Percentiles rank a stretch among this genome's conserved stretches.
Evolutionary conservation across 1,284 basidiomycete species (phyloP).

Genomic region (Irpex sp.): DNA sequence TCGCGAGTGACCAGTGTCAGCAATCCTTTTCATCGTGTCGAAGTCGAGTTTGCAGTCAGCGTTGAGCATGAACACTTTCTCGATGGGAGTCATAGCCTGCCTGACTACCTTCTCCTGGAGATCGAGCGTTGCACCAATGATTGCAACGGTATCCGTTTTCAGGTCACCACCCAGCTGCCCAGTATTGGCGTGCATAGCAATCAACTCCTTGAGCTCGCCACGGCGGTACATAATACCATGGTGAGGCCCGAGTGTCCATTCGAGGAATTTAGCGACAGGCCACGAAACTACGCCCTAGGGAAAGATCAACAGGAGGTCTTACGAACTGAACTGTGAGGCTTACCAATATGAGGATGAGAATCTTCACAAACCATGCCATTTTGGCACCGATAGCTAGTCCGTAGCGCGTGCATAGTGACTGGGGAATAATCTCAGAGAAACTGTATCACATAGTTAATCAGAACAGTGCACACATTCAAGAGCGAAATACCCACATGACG

Average conservation of each 20-base stretch:
- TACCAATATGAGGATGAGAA: slow-evolving; percentile 67
- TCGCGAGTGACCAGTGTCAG: slow-evolving; percentile 75
- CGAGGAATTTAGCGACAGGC: slow-evolving; percentile 73
- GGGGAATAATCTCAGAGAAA: slow-evolving; percentile 89
- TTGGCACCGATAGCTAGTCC: slow-evolving; percentile 89
- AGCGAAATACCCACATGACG: slow-evolving; percentile 60
- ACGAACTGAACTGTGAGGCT: slow-evolving; percentile 20
- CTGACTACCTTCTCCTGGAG: slow-evolving; percentile 53
- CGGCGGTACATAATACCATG: slow-evolving; percentile 58
- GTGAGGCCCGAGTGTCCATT: slow-evolving; percentile 56
- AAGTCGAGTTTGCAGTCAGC: slow-evolving; percentile 78
- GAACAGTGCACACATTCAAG: slow-evolving; percentile 2
- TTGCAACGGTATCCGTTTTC: slow-evolving; percentile 67
- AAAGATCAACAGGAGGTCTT: background rate
- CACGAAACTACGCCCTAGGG: slow-evolving; percentile 71
- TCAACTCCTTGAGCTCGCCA: slow-evolving; percentile 65
- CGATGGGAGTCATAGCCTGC: slow-evolving; percentile 78
- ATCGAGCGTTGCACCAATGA: slow-evolving; percentile 73
- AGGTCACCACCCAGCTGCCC: slow-evolving; percentile 63
- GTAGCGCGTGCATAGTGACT: slow-evolving; percentile 86
- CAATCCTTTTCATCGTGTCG: slow-evolving; percentile 68
- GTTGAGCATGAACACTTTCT: slow-evolving; percentile 77
- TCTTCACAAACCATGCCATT: slow-evolving; percentile 76
- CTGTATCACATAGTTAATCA: slow-evolving; percentile 32
- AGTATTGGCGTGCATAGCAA: slow-evolving; percentile 59